These are phyloP conservation scores for Dipodascus geniculatus DNA, from an alignment of 805 yeast genomes.

Conservation along the genomic window DNA sequence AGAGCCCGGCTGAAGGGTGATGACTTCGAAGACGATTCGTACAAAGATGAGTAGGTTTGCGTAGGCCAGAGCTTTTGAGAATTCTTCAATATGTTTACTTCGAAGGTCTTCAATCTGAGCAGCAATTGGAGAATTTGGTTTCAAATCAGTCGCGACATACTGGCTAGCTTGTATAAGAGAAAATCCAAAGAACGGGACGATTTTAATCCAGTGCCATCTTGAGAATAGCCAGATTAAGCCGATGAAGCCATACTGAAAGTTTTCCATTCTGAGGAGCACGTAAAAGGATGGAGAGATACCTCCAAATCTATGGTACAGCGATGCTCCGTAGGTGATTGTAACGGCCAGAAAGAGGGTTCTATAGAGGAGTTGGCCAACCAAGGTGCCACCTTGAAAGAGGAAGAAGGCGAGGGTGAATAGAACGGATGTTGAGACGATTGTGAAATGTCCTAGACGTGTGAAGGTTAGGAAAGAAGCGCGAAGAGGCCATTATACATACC, in stretches of 20 bases:
- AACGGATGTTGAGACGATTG: conserved; percentile 6
- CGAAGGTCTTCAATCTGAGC: conserved; percentile 30
- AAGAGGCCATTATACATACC: neutral
- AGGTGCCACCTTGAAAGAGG: conserved; percentile 14
- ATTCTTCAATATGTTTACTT: conserved; percentile 37
- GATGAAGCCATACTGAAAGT: conserved; percentile 55
- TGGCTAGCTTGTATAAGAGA: conserved; percentile 69
- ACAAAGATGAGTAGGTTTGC: conserved; percentile 37
- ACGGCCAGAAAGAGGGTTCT: conserved; percentile 16
- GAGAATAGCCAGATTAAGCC: conserved; percentile 46
- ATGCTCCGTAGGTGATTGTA: conserved; percentile 15
- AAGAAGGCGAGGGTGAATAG: conserved; percentile 13
- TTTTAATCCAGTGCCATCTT: conserved; percentile 47
- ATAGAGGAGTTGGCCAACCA: conserved; percentile 17
- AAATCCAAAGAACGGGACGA: conserved; percentile 60
- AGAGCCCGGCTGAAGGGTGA: conserved; percentile 53
- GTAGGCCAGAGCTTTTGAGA: conserved; percentile 41
- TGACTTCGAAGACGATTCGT: conserved; percentile 33
- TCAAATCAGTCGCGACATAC: conserved; percentile 25
- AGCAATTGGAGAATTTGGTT: conserved; percentile 13
- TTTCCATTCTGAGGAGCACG: conserved; percentile 57
- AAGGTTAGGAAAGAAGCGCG: neutral
- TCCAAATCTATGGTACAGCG: conserved; percentile 36
- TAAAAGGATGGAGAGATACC: conserved; percentile 48
- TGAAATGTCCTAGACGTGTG: neutral